A percentile compares a stretch with the other conserved stretches of the same genome.
Evolutionary conservation across 345 rosid genomes (phyloP).

Genomic region (Mangifera indica): DNA sequence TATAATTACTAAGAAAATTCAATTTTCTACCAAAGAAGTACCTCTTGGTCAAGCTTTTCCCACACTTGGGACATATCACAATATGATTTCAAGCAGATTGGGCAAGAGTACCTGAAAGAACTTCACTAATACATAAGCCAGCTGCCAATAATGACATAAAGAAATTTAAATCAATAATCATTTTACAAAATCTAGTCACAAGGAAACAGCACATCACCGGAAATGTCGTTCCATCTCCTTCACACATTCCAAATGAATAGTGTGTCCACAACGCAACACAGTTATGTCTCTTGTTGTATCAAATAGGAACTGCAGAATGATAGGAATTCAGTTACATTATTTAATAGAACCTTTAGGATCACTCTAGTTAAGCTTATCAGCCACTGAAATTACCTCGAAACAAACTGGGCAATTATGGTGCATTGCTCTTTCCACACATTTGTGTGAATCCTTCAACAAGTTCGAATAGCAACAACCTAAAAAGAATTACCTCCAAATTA

Average conservation of each 20-base stretch:
- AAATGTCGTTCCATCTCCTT: constrained; percentile 61
- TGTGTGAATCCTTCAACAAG: constrained; percentile 49
- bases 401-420: constrained; percentile 70
- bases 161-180: constrained; percentile 3
- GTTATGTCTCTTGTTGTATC: constrained; percentile 62
- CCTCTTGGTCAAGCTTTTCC: constrained; percentile 51
- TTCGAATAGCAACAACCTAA: constrained; percentile 66
- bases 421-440: constrained; percentile 69
- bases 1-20: background rate
- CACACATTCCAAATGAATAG: constrained; percentile 72
- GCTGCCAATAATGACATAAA: background rate
- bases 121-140: constrained; percentile 11
- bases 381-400: constrained; percentile 45
- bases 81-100: constrained; percentile 56
- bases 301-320: constrained; percentile 55
- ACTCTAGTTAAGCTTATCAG: background rate
- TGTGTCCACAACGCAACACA: constrained; percentile 72
- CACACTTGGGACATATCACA: constrained; percentile 53
- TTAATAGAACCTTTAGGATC: background rate
- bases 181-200: background rate
- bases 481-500: constrained; percentile 3
- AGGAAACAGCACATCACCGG: constrained; percentile 39
- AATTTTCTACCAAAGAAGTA: background rate
- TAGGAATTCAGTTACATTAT: background rate
- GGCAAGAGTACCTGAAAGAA: constrained; percentile 55